phyloP scores from a whole-genome alignment of 1,139 yeast genomes.

The Pneumocystis oryctolagi region DNA sequence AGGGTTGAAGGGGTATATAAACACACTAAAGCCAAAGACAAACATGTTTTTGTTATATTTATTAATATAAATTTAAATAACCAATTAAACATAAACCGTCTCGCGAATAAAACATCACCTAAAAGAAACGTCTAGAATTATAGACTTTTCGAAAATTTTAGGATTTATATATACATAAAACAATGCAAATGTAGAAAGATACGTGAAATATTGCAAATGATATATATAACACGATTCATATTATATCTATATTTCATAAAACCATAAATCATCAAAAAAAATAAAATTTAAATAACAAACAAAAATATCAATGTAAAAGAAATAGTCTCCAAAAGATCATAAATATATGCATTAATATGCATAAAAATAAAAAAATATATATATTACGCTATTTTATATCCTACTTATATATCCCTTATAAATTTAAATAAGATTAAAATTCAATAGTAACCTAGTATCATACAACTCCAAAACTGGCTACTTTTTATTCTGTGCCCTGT shows the following conservation, averaged over 20 bases:
- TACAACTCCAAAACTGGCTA: neutral
- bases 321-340: no score
- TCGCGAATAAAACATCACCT: no score
- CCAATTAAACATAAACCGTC: no score
- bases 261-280: neutral
- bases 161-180: no score
- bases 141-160: no score
- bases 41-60: no score
- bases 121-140: no score
- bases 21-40: no score
- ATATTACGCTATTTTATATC: neutral
- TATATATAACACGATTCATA: neutral
- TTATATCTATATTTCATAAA: neutral
- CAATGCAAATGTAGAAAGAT: no score
- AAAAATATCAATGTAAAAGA: neutral
- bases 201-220: no score
- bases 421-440: neutral
- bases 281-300: neutral
- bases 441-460: neutral
- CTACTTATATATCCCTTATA: neutral
- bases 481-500: neutral
- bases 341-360: neutral
- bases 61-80: no score
- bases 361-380: neutral
- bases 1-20: no score